phyloP scores from a whole-genome alignment of 768 basidiomycete species.

The Agrocybe praecox region DNA sequence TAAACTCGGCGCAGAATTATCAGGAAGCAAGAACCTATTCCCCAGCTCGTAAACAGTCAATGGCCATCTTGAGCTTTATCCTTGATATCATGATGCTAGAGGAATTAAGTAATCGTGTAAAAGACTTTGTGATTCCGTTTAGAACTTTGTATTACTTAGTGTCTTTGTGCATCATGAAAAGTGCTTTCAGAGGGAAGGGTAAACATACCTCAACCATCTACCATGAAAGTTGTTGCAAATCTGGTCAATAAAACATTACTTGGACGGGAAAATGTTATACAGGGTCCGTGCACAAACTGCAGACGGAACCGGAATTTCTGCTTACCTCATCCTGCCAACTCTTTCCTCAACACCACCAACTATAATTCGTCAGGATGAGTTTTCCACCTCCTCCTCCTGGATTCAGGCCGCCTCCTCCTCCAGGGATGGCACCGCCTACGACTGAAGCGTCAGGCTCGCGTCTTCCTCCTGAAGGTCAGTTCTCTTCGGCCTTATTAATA shows the following conservation, averaged over 20 bases:
- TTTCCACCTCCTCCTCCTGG: slow-evolving; percentile 60
- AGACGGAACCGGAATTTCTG: slow-evolving; percentile 19
- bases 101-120: no score
- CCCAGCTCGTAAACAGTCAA: slow-evolving; percentile 21
- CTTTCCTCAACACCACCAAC: slow-evolving; percentile 39
- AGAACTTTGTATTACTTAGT: no score
- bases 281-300: slow-evolving; percentile 41
- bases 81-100: no score
- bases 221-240: no score
- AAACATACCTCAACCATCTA: no score
- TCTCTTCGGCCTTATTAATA: slow-evolving; percentile 6
- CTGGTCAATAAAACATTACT: neutral
- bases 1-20: slow-evolving; percentile 77
- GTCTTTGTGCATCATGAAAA: no score
- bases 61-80: no score
- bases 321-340: slow-evolving; percentile 44
- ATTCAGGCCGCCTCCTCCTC: slow-evolving; percentile 51
- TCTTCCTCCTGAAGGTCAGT: slow-evolving; percentile 49
- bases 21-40: slow-evolving; percentile 64
- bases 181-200: no score
- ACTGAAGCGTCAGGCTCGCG: slow-evolving; percentile 42
- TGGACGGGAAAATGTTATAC: slow-evolving; percentile 6
- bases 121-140: no score
- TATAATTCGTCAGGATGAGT: slow-evolving; percentile 45
- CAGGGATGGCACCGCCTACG: slow-evolving; percentile 49